Conservation (phyloP, 2,329 filamentous ascomycete genomes). For the Cladosporium sp. region DNA sequence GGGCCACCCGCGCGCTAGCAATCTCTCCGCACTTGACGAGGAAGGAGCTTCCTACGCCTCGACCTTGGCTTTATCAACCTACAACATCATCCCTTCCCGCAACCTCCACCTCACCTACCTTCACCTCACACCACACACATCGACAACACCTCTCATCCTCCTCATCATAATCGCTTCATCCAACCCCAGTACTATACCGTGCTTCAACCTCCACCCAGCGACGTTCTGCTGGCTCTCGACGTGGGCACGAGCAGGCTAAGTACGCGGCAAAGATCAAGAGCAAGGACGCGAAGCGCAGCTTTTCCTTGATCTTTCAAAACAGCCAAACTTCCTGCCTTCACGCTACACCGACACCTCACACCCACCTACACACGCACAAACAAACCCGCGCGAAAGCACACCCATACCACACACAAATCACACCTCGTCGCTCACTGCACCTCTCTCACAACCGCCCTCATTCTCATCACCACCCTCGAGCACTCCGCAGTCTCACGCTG, state of each 20-base stretch:
- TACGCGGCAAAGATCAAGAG: slow-evolving; percentile 12
- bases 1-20: no score
- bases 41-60: no score
- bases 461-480: slow-evolving; percentile 5
- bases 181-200: neutral
- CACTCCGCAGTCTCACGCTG: neutral
- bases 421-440: slow-evolving; percentile 9
- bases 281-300: slow-evolving; percentile 1
- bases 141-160: no score
- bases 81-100: no score
- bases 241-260: slow-evolving; percentile 11
- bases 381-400: slow-evolving; percentile 3
- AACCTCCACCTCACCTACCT: no score
- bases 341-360: slow-evolving; percentile 3
- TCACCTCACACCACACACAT: no score
- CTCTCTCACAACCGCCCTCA: neutral
- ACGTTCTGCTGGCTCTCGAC: neutral
- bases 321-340: slow-evolving; percentile 10
- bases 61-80: no score
- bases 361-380: no score
- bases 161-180: no score
- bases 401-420: neutral
- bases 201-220: neutral
- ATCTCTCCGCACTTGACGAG: no score
- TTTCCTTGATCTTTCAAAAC: neutral